phyloP scores from a whole-genome alignment of 2,329 filamentous ascomycete species.

The Leptographium procerum region DNA sequence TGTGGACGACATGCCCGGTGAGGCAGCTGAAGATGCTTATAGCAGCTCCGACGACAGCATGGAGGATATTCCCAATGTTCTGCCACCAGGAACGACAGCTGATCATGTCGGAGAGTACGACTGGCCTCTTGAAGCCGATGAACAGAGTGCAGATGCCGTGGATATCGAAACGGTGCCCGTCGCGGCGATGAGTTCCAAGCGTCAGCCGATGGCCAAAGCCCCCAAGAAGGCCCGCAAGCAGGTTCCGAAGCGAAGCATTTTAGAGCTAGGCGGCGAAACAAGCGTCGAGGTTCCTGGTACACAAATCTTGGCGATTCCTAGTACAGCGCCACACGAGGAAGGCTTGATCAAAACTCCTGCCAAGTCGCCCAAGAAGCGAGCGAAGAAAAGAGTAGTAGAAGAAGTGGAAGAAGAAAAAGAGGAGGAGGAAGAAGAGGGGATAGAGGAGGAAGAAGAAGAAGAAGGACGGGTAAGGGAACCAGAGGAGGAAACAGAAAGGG shows the following conservation, averaged over 20 bases:
- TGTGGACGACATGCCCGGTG: background rate
- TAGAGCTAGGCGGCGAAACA: background rate
- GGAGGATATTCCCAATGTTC: background rate
- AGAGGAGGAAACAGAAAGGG: background rate
- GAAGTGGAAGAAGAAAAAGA: background rate
- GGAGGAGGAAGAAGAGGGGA: background rate
- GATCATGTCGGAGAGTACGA: background rate
- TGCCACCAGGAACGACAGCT: background rate
- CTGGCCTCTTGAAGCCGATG: background rate
- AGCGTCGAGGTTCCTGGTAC: background rate
- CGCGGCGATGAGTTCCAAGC: background rate
- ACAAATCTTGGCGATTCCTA: background rate
- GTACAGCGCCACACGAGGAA: background rate
- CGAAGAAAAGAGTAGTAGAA: background rate
- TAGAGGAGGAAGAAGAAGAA: background rate
- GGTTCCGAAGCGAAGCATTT: background rate
- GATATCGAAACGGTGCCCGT: background rate
- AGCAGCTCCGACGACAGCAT: conserved; percentile 1
- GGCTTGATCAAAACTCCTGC: background rate
- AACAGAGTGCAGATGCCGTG: background rate
- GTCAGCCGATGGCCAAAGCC: background rate
- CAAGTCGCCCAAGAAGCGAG: background rate
- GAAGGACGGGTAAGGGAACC: background rate
- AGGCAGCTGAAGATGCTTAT: background rate
- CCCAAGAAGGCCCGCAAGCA: background rate